These are phyloP conservation scores for Nakaseomyces glabratus DNA, from an alignment of 1,139 yeast species.

Conservation along the genomic window DNA sequence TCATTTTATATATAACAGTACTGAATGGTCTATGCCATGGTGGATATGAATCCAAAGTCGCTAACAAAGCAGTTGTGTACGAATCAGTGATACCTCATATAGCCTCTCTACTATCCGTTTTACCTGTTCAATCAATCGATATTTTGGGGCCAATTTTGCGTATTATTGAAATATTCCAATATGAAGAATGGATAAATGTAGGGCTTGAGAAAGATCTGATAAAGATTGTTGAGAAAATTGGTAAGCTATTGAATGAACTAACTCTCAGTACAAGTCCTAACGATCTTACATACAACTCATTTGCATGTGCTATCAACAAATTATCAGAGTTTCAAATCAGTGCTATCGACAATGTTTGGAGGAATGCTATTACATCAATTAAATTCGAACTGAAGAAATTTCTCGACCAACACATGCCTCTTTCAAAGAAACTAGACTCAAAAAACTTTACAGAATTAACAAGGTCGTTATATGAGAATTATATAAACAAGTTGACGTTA, in stretches of 20 bases:
- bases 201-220: slow-evolving; percentile 21
- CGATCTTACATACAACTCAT: slow-evolving; percentile 15
- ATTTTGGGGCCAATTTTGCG: slow-evolving; percentile 20
- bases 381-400: slow-evolving; percentile 22
- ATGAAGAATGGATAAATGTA: slow-evolving; percentile 28
- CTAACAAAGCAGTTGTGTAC: slow-evolving; percentile 17
- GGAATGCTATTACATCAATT: slow-evolving; percentile 19
- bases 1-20: slow-evolving; percentile 24
- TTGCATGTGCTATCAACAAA: slow-evolving; percentile 18
- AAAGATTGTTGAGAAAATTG: slow-evolving; percentile 16
- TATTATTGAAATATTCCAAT: slow-evolving; percentile 22
- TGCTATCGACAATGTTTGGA: slow-evolving; percentile 23
- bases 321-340: slow-evolving; percentile 17
- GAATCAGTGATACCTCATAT: slow-evolving; percentile 21
- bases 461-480: slow-evolving; percentile 16
- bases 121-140: slow-evolving; percentile 22
- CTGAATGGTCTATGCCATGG: slow-evolving; percentile 30
- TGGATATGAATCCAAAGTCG: slow-evolving; percentile 19
- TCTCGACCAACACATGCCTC: slow-evolving; percentile 15
- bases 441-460: slow-evolving; percentile 12
- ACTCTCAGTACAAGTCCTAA: slow-evolving; percentile 11
- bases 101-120: slow-evolving; percentile 17
- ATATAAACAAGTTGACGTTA: slow-evolving; percentile 24
- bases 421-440: slow-evolving; percentile 3
- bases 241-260: slow-evolving; percentile 20